A percentile compares a stretch with the other conserved stretches of the same genome.
These are phyloP conservation scores for Suillus spraguei DNA, from an alignment of 768 basidiomycete species.

Conservation along the genomic window DNA sequence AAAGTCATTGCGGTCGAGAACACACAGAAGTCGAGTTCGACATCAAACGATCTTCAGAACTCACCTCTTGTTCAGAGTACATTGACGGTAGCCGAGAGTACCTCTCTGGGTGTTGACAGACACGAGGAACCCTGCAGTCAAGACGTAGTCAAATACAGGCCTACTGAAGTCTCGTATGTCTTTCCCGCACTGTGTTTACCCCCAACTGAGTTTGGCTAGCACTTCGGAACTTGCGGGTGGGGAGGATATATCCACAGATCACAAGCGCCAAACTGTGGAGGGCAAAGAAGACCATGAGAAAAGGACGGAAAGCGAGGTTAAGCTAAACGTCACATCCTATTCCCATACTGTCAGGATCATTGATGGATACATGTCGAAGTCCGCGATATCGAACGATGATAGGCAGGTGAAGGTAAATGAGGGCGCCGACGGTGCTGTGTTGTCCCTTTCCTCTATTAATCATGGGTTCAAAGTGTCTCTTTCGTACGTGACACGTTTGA, in stretches of 20 bases:
- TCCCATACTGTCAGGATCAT: not conserved
- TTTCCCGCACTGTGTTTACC: not conserved
- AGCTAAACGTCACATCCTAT: not conserved
- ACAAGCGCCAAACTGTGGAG: not conserved
- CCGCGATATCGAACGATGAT: not conserved
- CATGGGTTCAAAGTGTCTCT: too few species aligned
- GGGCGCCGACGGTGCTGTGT: not conserved
- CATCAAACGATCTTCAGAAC: not conserved
- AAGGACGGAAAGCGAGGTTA: not conserved
- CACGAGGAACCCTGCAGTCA: not conserved
- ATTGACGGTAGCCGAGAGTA: not conserved
- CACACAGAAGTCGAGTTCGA: not conserved
- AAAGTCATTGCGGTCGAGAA: not conserved
- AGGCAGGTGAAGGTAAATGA: not conserved
- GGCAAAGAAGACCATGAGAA: not conserved
- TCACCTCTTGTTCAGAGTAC: not conserved
- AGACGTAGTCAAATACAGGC: not conserved
- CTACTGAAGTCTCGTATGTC: not conserved
- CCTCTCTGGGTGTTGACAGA: not conserved
- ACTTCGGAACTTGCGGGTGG: not conserved
- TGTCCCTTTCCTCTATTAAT: not conserved
- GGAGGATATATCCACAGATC: not conserved
- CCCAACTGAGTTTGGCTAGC: not conserved
- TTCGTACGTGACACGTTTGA: not conserved
- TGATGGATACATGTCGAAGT: not conserved